These are phyloP conservation scores for Tetracentron sinense DNA, from an alignment of 164 flowering plant genomes.

Conservation along the genomic window DNA sequence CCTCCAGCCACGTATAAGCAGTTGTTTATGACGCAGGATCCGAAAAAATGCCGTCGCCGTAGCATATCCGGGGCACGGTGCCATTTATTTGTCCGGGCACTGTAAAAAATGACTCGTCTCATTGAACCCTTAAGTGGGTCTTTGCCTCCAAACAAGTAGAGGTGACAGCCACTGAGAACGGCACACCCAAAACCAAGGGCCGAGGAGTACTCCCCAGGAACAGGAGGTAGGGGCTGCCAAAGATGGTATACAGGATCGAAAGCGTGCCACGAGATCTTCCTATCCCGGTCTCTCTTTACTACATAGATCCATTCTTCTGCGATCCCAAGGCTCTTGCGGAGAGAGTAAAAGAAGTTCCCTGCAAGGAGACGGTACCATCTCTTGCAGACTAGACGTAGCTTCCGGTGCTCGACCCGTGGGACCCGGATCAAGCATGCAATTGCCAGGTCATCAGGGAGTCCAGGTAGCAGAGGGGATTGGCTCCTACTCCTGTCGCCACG, in stretches of 20 bases:
- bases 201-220: slow-evolving; percentile 66
- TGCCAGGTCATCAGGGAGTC: slow-evolving; percentile 96
- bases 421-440: slow-evolving; percentile 83
- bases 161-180: slow-evolving; percentile 78
- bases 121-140: slow-evolving; percentile 77
- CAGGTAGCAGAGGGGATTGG: slow-evolving; percentile 77
- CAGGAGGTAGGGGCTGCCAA: slow-evolving; percentile 91
- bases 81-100: slow-evolving; percentile 84
- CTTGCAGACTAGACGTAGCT: slow-evolving; percentile 80
- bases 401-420: slow-evolving; percentile 65
- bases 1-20: slow-evolving; percentile 90
- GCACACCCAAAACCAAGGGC: slow-evolving; percentile 83
- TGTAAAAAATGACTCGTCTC: slow-evolving; percentile 75
- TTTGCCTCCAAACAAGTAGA: slow-evolving; percentile 78
- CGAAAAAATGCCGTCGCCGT: slow-evolving; percentile 67
- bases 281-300: slow-evolving; percentile 68
- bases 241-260: slow-evolving; percentile 75
- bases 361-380: slow-evolving; percentile 78
- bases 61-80: slow-evolving; percentile 95
- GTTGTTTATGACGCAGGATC: slow-evolving; percentile 84
- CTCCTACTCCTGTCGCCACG: slow-evolving; percentile 49
- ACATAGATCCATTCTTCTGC: slow-evolving; percentile 89
- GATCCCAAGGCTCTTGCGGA: slow-evolving; percentile 62
- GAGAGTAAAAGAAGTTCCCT: slow-evolving; percentile 76
- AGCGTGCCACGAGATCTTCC: slow-evolving; percentile 81